Percentiles rank a stretch among this genome's conserved stretches.
phyloP scores from a whole-genome alignment of 208 protist species.

The Herpetomonas muscarum region DNA sequence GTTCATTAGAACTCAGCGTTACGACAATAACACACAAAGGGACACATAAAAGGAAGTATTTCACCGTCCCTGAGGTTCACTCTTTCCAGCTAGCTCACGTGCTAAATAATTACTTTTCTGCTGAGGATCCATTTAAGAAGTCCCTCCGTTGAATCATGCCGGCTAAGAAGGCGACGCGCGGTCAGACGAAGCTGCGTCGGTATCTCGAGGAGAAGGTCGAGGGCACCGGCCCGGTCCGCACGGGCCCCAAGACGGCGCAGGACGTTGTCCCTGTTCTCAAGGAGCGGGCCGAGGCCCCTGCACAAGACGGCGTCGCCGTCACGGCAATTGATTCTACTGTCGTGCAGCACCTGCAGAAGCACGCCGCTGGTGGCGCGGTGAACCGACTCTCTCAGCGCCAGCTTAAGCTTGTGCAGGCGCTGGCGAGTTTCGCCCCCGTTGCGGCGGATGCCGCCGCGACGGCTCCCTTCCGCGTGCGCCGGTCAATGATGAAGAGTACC shows the following conservation, averaged over 20 bases:
- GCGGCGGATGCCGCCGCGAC: not conserved
- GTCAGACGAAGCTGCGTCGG: slow-evolving; percentile 38
- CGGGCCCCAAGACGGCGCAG: slow-evolving; percentile 31
- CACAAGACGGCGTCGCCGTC: not conserved
- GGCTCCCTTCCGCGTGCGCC: not conserved
- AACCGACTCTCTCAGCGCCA: slow-evolving; percentile 17
- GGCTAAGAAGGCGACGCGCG: slow-evolving; percentile 27
- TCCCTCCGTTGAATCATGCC: not conserved
- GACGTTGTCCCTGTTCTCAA: slow-evolving; percentile 64
- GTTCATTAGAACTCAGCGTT: too few relatives aligned
- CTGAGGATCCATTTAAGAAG: not conserved
- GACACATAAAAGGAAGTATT: too few relatives aligned
- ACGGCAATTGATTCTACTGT: slow-evolving; percentile 6
- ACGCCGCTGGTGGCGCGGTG: slow-evolving; percentile 7
- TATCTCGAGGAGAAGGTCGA: slow-evolving; percentile 30
- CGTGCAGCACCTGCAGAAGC: slow-evolving; percentile 14
- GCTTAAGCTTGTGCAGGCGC: slow-evolving; percentile 14
- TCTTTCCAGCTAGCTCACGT: too few relatives aligned
- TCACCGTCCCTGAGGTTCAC: too few relatives aligned
- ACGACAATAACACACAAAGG: too few relatives aligned
- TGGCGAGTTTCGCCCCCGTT: not conserved
- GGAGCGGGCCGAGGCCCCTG: not conserved
- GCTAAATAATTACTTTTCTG: not conserved
- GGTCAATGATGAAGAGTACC: slow-evolving; percentile 20
- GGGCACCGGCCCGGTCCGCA: not conserved